Evolutionary conservation across 1,284 basidiomycete species (phyloP), one percentile per base, ranked within the genome.

Genomic region (Inonotus hispidus): DNA sequence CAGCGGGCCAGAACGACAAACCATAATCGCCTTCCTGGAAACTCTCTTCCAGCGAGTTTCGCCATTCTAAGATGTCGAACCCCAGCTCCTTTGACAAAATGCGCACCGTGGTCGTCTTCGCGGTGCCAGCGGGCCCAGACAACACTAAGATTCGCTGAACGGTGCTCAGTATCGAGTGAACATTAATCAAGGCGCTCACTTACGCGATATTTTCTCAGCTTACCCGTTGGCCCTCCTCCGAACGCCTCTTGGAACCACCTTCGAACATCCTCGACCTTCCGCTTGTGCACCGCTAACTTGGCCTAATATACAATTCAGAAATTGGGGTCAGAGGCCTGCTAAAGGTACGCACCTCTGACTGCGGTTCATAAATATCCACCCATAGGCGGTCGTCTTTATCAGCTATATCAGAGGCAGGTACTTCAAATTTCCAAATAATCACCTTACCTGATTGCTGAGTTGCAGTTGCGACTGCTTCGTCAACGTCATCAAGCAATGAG

Each of bases 71-170:
- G 21, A 98, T 79, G 46, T 95, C 90, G 55, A 92, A 84, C 2
- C 81, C 83, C 63, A 97, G 75, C 67, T 96, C 90, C 23, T 77
- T 73, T 0, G 92, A 80, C 6, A 99, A 75, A 0, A 95, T 81
- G 11, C 83, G 82, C 0, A 98, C 67, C 0, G 93, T 93, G 0
- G 93, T 83, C 0, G 95, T 96, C 76, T 99, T 99, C 0, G 86
- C 96, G 0, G 87, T 84, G 0, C 96, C 97, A 7, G 95, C 88
- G 0, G 93, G 93, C 1, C 97, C 96, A 1, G 91, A 92, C 7
- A 99, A 75, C 0, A 86, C 84, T 1, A 98, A 81, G 23, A 99
- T 83, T 41, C 92, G 82, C 93, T 95, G 64, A 10, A 46, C 19
- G 19, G 32, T 23, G 35, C 39, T 53, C 43, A 52, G 47, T 56